Base-by-base conservation (phyloP, 73 alveolate genomes). In the Stentor roeselii region DNA sequence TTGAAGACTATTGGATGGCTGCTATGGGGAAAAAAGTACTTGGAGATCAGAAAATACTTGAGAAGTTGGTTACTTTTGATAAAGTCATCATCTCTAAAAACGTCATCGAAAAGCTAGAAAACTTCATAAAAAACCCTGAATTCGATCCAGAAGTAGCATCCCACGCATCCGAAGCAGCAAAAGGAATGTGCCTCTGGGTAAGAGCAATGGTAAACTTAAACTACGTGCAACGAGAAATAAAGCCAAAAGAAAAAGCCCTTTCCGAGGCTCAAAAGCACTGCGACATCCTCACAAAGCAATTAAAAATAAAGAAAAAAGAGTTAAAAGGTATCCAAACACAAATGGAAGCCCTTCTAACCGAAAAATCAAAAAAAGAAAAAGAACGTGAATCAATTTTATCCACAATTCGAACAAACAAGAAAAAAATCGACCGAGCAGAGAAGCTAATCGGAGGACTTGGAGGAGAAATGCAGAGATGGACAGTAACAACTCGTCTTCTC, bases 381-480 rank as follows among this genome's bases (percentile, higher is more conserved):
- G 80, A 67, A 67, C n/a, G 80, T 1, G 80, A 2, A 40, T 21
- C n/a, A 67, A 67, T 67, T 34, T 0, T 67, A 21, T 0, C 15
- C n/a, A 32, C 1, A 67, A 67, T 67, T 2, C n/a, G n/a, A 30
- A 67, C 15, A 34, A 67, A 67, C 37, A 67, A 67, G 42, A 21
- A 67, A 32, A 67, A 67, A 32, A 67, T 67, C 1, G 41, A 21
- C 80, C 92, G 99, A 91, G 99, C 99, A 3, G 93, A 94, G 89
- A 97, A 97, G 87, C 89, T 97, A 78, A 97, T 97, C 58, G 96
- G 95, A 78, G 99, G 98, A 74, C 93, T 97, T 75, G 96, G 93
- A 14, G 99, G 99, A 27, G 99, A 97, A 90, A 97, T 96, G 87
- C 92, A 87, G 40, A 92, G 99, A 87, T 97, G 99, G 99, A 92